Conservation (phyloP, 1,139 yeast genomes). For the Candida tropicalis region DNA sequence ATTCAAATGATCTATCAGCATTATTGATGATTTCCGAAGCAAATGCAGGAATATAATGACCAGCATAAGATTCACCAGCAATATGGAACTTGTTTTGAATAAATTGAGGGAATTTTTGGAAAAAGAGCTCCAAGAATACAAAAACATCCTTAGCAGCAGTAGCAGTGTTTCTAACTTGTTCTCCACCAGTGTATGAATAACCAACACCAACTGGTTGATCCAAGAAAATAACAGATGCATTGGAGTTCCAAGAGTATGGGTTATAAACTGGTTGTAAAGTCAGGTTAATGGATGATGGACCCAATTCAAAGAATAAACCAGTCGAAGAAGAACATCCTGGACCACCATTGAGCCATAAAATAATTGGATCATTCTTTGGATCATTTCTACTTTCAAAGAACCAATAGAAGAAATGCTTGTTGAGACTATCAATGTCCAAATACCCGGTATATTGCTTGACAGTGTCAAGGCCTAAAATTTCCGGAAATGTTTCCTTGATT, state of each 20-base stretch:
- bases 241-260: slow-evolving; percentile 84
- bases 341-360: slow-evolving; percentile 90
- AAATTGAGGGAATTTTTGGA: slow-evolving; percentile 71
- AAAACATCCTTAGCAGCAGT: slow-evolving; percentile 82
- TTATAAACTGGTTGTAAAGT: slow-evolving; percentile 72
- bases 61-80: slow-evolving; percentile 89
- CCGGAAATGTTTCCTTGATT: slow-evolving; percentile 44
- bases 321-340: slow-evolving; percentile 91
- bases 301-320: slow-evolving; percentile 90
- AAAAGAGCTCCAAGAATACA: slow-evolving; percentile 75
- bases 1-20: slow-evolving; percentile 66
- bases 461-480: slow-evolving; percentile 50
- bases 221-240: slow-evolving; percentile 87
- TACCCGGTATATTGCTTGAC: slow-evolving; percentile 69
- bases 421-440: slow-evolving; percentile 55
- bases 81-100: slow-evolving; percentile 67
- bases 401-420: slow-evolving; percentile 85
- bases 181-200: slow-evolving; percentile 66
- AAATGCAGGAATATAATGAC: slow-evolving; percentile 82
- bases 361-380: slow-evolving; percentile 80
- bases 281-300: slow-evolving; percentile 74
- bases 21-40: slow-evolving; percentile 71
- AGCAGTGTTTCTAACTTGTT: slow-evolving; percentile 59
- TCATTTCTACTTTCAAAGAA: slow-evolving; percentile 89
- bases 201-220: slow-evolving; percentile 97